phyloP scores from a whole-genome alignment of 768 basidiomycete genomes.

The Kwoniella mangroviensis region DNA sequence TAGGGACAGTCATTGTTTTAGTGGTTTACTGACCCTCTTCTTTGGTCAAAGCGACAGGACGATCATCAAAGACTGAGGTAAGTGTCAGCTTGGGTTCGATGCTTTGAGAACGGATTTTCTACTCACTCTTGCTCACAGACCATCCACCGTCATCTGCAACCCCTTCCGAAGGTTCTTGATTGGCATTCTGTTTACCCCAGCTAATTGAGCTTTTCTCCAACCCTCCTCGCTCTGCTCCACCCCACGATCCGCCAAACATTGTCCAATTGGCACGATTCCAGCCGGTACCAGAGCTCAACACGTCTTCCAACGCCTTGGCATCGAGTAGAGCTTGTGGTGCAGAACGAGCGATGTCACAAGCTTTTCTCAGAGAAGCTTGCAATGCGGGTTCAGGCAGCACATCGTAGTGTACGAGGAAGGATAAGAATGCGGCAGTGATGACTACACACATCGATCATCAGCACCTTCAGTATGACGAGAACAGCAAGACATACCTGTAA shows the following conservation, averaged over 20 bases:
- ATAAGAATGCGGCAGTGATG: slow-evolving; percentile 44
- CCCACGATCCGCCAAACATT: slow-evolving; percentile 34
- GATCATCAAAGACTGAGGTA: slow-evolving; percentile 15
- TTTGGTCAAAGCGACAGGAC: slow-evolving; percentile 14
- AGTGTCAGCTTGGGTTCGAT: background rate
- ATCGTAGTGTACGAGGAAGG: slow-evolving; percentile 35
- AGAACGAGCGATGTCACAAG: slow-evolving; percentile 31
- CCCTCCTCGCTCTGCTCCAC: slow-evolving; percentile 17
- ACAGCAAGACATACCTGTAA: slow-evolving; percentile 31
- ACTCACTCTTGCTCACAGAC: slow-evolving; percentile 30
- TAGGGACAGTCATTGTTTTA: too few species aligned
- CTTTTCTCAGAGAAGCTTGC: slow-evolving; percentile 7
- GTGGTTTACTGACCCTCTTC: slow-evolving; percentile 20
- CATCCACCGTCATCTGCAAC: slow-evolving; percentile 31
- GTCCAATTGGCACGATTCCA: slow-evolving; percentile 40
- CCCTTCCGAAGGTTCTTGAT: background rate
- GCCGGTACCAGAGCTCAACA: slow-evolving; percentile 14
- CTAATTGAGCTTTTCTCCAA: slow-evolving; percentile 6
- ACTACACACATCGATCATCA: slow-evolving; percentile 16
- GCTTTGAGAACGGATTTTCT: background rate
- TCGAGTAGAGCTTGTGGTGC: slow-evolving; percentile 27
- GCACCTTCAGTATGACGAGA: background rate
- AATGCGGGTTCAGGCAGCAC: slow-evolving; percentile 35
- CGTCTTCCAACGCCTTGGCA: slow-evolving; percentile 41
- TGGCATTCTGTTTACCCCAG: slow-evolving; percentile 5